A percentile compares a stretch with the other conserved stretches of the same genome.
These are phyloP conservation scores for Conticribra guillardii DNA, from an alignment of 108 stramenopile genomes.

Conservation along the genomic window DNA sequence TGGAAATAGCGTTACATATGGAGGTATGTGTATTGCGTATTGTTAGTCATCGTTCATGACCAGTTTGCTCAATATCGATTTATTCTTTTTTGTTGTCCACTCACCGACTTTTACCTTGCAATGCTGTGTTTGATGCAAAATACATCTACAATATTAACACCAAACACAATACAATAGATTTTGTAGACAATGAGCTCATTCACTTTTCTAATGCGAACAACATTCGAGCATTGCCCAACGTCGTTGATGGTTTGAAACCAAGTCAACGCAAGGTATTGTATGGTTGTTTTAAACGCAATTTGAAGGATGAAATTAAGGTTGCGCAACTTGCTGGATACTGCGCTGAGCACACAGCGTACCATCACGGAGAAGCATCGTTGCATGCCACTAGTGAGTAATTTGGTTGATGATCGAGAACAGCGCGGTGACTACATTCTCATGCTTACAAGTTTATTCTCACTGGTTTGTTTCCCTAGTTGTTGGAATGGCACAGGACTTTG, in stretches of 20 bases:
- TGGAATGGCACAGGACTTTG: slow-evolving; percentile 95
- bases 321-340: slow-evolving; percentile 91
- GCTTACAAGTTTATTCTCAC: not conserved
- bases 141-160: too few species aligned
- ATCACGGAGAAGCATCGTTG: slow-evolving; percentile 95
- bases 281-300: slow-evolving; percentile 88
- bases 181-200: slow-evolving; percentile 92
- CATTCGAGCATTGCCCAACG: slow-evolving; percentile 78
- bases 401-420: not conserved
- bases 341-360: slow-evolving; percentile 94
- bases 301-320: slow-evolving; percentile 91
- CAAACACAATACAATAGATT: too few species aligned
- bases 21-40: too few species aligned
- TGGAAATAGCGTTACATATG: slow-evolving; percentile 56
- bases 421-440: not conserved
- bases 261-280: slow-evolving; percentile 94
- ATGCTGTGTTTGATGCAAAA: too few species aligned
- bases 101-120: too few species aligned
- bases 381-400: slow-evolving; percentile 82
- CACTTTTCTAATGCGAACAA: slow-evolving; percentile 93
- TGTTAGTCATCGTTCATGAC: too few species aligned
- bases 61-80: too few species aligned
- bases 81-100: too few species aligned
- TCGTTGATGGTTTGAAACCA: slow-evolving; percentile 92
- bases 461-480: slow-evolving; percentile 61